Base-by-base conservation (phyloP, 345 rosid species). In the Physaria fendleri region DNA sequence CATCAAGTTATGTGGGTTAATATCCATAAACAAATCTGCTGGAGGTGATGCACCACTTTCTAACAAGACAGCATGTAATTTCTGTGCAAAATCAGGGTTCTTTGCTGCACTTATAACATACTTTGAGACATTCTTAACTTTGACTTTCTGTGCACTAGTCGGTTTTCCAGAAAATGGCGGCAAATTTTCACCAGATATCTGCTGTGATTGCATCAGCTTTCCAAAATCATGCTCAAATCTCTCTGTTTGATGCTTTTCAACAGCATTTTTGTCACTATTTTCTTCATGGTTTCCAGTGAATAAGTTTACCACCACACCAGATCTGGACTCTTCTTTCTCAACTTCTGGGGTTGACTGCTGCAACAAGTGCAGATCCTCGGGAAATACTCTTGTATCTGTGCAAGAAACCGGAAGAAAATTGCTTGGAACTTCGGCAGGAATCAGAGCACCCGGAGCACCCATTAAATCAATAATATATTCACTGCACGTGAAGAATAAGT, bases 401-500 rank as follows among this genome's bases (percentile, higher is more conserved):
- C 82, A 83, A 49, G 82, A 56, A 68, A 54, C 74, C 51, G 78
- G 80, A 29, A 88, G 78, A 71, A 68, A 81, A 73, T 65, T 78
- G 70, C 82, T 78, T 45, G 98, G 90, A 56, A 88, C 96, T 80
- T 91, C 98, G 5, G 79, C 75, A 64, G 98, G 98, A 65, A 88
- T 84, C 49, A 91, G 74, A 8, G 91, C 76, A 46, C 98, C 98
- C 47, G 98, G 96, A 74, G 98, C 98, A 71, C 96, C 96, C 98
- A 91, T 91, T 60, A 91, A 82, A 74, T 91, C 98, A 59, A 91
- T 81, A 59, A 91, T 91, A 68, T 85, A 87, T 71, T 91, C 98
- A 76, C 95, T 81, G 84, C 84, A 81, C 45, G 63, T 55, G 46
- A 61, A 69, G 35, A 68, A 69, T 15, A 46, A 22, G 60, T 46